A percentile compares a stretch with the other conserved stretches of the same genome.
Conservation (phyloP, 2,329 filamentous ascomycete genomes). For the Xylaria sp. region DNA sequence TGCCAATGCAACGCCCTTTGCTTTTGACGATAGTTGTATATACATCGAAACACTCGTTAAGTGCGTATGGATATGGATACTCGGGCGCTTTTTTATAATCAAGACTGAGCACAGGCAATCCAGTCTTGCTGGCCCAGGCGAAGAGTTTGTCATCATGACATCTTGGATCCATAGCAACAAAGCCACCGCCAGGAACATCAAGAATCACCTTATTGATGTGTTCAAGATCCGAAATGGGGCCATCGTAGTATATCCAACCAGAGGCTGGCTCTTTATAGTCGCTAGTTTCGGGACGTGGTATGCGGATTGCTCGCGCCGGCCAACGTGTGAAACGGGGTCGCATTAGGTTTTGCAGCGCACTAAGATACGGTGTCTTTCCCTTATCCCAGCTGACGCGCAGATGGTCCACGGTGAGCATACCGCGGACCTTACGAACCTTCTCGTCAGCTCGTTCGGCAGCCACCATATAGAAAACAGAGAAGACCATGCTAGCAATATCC, state of each 20-base stretch:
- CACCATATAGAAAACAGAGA: constrained; percentile 90
- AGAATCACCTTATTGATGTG: constrained; percentile 82
- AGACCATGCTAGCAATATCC: constrained; percentile 84
- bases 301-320: constrained; percentile 83
- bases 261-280: constrained; percentile 85
- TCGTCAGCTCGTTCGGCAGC: constrained; percentile 95
- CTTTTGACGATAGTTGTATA: constrained; percentile 80
- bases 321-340: constrained; percentile 84
- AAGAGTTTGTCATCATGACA: constrained; percentile 94
- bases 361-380: constrained; percentile 85
- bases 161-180: constrained; percentile 96
- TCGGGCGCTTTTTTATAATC: constrained; percentile 92
- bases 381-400: constrained; percentile 96
- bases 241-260: constrained; percentile 95
- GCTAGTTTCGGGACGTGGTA: constrained; percentile 81
- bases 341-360: constrained; percentile 76
- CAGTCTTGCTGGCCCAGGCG: constrained; percentile 89
- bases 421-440: constrained; percentile 91
- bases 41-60: constrained; percentile 89
- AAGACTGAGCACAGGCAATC: constrained; percentile 87
- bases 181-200: constrained; percentile 93
- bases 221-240: constrained; percentile 80
- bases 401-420: constrained; percentile 88
- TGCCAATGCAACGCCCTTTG: constrained; percentile 78
- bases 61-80: constrained; percentile 83